Evolutionary conservation across 1,284 basidiomycete genomes (phyloP).

Genomic region (Sporisorium scitamineum): DNA sequence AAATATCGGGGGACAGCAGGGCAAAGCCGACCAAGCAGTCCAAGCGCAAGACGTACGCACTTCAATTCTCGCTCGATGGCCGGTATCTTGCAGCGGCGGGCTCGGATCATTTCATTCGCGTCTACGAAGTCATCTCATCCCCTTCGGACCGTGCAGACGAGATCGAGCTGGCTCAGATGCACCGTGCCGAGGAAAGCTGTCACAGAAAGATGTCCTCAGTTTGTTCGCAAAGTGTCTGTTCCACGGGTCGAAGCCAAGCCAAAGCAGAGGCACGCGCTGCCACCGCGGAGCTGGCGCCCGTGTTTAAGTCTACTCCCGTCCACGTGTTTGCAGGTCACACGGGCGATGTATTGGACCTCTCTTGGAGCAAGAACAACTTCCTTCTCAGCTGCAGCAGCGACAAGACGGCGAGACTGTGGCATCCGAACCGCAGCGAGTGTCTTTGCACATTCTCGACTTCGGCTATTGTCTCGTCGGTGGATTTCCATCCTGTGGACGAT

Average conservation of each 20-base stretch:
- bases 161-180: constrained; percentile 23
- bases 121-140: constrained; percentile 52
- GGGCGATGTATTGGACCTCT: constrained; percentile 69
- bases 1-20: constrained; percentile 2
- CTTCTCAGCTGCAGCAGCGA: constrained; percentile 70
- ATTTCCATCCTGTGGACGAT: constrained; percentile 69
- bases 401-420: constrained; percentile 70
- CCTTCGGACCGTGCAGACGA: constrained; percentile 40
- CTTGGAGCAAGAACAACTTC: constrained; percentile 71
- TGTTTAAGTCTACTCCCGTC: constrained; percentile 59
- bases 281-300: constrained; percentile 27
- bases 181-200: constrained; percentile 5
- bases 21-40: constrained; percentile 13
- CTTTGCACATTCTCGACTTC: constrained; percentile 69
- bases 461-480: constrained; percentile 69
- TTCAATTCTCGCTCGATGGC: constrained; percentile 68
- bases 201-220: constrained; percentile 1
- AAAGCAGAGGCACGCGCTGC: background rate
- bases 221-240: background rate
- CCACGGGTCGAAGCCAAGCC: constrained; percentile 1
- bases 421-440: constrained; percentile 66
- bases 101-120: constrained; percentile 67
- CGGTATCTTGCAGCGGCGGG: constrained; percentile 69
- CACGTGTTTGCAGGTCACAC: constrained; percentile 67
- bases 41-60: constrained; percentile 65